Conservation (phyloP, 192 early-diverging fungal species). For the Piromyces sp. region DNA sequence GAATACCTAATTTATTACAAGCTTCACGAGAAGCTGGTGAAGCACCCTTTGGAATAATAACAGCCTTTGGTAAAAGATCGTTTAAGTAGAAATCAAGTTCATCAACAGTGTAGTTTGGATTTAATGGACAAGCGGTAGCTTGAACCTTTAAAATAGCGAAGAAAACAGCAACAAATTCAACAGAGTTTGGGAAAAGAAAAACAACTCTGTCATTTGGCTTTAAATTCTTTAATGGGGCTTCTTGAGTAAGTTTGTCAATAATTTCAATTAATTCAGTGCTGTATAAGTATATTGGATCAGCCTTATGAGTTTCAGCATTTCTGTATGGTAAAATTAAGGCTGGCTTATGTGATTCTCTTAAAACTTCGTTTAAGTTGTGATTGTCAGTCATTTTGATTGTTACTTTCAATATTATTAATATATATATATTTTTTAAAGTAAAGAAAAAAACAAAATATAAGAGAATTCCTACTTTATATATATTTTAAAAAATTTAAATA, state of each 20-base stretch:
- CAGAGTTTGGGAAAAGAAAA: slow-evolving; percentile 36
- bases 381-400: background rate
- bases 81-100: slow-evolving; percentile 63
- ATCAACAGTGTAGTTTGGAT: slow-evolving; percentile 41
- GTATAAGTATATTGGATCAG: background rate
- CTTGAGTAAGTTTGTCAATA: background rate
- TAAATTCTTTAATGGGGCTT: background rate
- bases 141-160: slow-evolving; percentile 41
- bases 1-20: slow-evolving; percentile 22
- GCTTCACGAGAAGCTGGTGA: slow-evolving; percentile 33
- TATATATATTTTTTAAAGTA: too few species aligned
- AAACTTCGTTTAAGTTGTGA: slow-evolving; percentile 10
- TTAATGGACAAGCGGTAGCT: slow-evolving; percentile 52
- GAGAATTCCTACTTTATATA: too few species aligned
- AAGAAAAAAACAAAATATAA: too few species aligned
- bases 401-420: too few species aligned
- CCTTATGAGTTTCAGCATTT: background rate
- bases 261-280: background rate
- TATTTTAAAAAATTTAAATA: too few species aligned
- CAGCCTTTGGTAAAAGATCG: slow-evolving; percentile 36
- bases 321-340: slow-evolving; percentile 11
- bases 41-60: slow-evolving; percentile 42
- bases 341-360: slow-evolving; percentile 12
- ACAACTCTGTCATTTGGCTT: background rate
- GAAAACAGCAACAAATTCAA: slow-evolving; percentile 48